Evolutionary conservation across 495 filamentous ascomycete species (phyloP).

Genomic region (Hypoxylon crocopeplum): DNA sequence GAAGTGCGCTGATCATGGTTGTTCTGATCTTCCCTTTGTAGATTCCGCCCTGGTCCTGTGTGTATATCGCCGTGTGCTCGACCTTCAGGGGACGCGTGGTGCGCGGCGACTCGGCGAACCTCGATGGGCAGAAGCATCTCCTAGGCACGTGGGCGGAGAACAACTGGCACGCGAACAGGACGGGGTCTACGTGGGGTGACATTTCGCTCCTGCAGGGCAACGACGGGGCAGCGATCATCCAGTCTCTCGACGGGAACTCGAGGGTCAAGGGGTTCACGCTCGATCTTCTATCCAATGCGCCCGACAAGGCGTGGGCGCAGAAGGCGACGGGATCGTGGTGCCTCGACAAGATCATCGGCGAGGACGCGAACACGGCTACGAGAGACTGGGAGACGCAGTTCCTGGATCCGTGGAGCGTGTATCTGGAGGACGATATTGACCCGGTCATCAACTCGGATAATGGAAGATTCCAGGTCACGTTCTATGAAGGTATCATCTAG

Average conservation of each 20-base stretch:
- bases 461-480: slow-evolving; percentile 29
- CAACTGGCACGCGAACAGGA: slow-evolving; percentile 28
- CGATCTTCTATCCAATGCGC: slow-evolving; percentile 20
- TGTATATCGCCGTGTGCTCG: slow-evolving; percentile 17
- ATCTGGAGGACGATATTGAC: slow-evolving; percentile 18
- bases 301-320: slow-evolving; percentile 7
- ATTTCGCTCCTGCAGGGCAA: slow-evolving; percentile 30
- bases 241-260: slow-evolving; percentile 18
- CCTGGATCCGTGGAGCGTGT: slow-evolving; percentile 19
- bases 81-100: slow-evolving; percentile 27
- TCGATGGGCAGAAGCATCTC: slow-evolving; percentile 18
- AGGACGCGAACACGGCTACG: slow-evolving; percentile 23
- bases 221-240: slow-evolving; percentile 21
- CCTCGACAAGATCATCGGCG: slow-evolving; percentile 26
- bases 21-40: background rate
- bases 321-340: slow-evolving; percentile 29
- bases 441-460: slow-evolving; percentile 30
- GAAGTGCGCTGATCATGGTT: background rate
- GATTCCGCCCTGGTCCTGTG: slow-evolving; percentile 18
- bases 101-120: slow-evolving; percentile 10
- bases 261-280: slow-evolving; percentile 23
- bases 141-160: slow-evolving; percentile 29
- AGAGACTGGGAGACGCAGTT: slow-evolving; percentile 19
- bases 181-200: slow-evolving; percentile 26
- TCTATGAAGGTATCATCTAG: slow-evolving; percentile 22